phyloP scores from a whole-genome alignment of 306 rosid species.

The Sphenostylis stenocarpa region DNA sequence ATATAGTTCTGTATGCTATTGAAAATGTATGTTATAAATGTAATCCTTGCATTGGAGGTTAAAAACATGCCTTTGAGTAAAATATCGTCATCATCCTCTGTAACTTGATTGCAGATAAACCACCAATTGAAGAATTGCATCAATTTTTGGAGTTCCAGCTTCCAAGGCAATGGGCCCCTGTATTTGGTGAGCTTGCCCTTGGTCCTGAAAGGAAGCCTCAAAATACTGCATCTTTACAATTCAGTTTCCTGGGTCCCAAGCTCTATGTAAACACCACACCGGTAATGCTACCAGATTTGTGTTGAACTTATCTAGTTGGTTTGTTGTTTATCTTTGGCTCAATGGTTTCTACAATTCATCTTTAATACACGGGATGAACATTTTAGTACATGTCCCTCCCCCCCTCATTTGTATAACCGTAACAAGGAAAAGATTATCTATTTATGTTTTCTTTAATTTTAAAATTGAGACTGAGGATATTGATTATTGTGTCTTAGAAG shows the following conservation, averaged over 20 bases:
- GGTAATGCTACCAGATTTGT: slow-evolving; percentile 48
- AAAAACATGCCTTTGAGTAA: neutral
- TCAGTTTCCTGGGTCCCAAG: slow-evolving; percentile 93
- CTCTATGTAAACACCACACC: slow-evolving; percentile 71
- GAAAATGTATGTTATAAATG: neutral
- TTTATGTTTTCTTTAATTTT: slow-evolving; percentile 24
- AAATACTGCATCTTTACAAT: slow-evolving; percentile 66
- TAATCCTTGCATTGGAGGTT: neutral
- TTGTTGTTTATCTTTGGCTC: slow-evolving; percentile 12
- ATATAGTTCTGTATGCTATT: neutral
- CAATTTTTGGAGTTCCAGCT: slow-evolving; percentile 85
- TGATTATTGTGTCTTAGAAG: neutral
- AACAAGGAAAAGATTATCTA: neutral
- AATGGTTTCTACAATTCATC: neutral
- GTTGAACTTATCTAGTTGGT: neutral
- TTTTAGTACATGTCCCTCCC: neutral
- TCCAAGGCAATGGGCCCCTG: slow-evolving; percentile 89
- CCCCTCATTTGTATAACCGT: neutral
- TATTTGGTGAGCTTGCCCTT: slow-evolving; percentile 81
- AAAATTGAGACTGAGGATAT: slow-evolving; percentile 29
- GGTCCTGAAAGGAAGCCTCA: slow-evolving; percentile 72
- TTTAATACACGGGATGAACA: neutral
- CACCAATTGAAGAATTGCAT: slow-evolving; percentile 64
- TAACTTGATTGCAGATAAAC: slow-evolving; percentile 61
- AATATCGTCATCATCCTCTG: neutral